phyloP scores from a whole-genome alignment of 768 basidiomycete genomes.

The Pisolithus orientalis region DNA sequence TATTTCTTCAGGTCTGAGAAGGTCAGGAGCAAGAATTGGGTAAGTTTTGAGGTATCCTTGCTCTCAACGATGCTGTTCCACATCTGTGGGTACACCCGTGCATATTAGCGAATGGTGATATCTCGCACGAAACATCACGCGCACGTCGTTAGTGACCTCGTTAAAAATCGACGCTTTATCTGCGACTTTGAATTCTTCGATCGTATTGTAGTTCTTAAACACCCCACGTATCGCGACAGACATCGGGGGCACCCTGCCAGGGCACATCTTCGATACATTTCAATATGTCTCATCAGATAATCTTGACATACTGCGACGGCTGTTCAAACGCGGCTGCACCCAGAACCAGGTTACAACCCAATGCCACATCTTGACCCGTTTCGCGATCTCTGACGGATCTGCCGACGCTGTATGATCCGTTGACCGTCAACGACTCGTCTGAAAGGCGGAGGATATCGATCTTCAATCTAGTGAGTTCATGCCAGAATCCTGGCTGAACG shows the following conservation, averaged over 20 bases:
- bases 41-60: constrained; percentile 52
- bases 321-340: constrained; percentile 60
- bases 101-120: background rate
- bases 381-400: constrained; percentile 69
- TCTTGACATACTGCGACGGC: constrained; percentile 36
- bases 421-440: constrained; percentile 58
- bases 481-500: constrained; percentile 91
- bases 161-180: constrained; percentile 89
- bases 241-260: constrained; percentile 43
- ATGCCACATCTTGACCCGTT: constrained; percentile 64
- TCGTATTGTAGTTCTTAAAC: constrained; percentile 94
- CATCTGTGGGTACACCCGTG: constrained; percentile 39
- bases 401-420: constrained; percentile 66
- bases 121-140: constrained; percentile 2
- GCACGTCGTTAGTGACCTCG: constrained; percentile 58
- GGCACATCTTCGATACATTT: constrained; percentile 1
- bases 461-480: constrained; percentile 82
- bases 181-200: constrained; percentile 89
- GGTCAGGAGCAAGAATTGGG: constrained; percentile 82
- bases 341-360: constrained; percentile 62
- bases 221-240: constrained; percentile 53
- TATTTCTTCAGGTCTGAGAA: constrained; percentile 98
- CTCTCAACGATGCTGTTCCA: constrained; percentile 55
- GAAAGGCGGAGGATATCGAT: constrained; percentile 84
- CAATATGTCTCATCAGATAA: constrained; percentile 1